phyloP scores from a whole-genome alignment of 495 filamentous ascomycete genomes.

The Delitschia confertaspora region DNA sequence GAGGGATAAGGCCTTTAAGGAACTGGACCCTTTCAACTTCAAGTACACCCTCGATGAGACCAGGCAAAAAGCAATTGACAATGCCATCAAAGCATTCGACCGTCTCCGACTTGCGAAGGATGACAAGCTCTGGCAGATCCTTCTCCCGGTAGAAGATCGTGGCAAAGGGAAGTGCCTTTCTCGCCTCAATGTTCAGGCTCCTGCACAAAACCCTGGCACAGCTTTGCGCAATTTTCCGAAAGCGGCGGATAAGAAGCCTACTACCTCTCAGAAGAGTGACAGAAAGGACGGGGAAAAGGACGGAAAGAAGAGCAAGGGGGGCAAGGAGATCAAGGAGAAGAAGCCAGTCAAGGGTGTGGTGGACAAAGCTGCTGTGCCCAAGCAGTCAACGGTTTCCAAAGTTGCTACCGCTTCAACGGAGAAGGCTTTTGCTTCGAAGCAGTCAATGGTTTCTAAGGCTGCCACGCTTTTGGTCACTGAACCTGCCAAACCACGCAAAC shows the following conservation, averaged over 20 bases:
- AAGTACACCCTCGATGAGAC: constrained; percentile 40
- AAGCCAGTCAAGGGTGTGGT: constrained; percentile 30
- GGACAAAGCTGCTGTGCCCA: constrained; percentile 5
- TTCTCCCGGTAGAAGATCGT: constrained; percentile 65
- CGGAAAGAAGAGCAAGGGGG: constrained; percentile 16
- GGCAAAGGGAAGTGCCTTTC: constrained; percentile 75
- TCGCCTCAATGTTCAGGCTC: constrained; percentile 50
- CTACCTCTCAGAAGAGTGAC: constrained; percentile 42
- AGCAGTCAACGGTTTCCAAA: no score
- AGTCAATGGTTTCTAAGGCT: no score
- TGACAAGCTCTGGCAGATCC: constrained; percentile 70
- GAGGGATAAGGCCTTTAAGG: constrained; percentile 61
- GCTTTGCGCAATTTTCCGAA: constrained; percentile 48
- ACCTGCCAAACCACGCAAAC: constrained; percentile 8
- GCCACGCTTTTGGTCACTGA: no score
- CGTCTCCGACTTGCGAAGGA: constrained; percentile 60
- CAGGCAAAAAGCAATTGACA: constrained; percentile 70
- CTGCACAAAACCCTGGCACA: constrained; percentile 39
- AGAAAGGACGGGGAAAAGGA: constrained; percentile 47
- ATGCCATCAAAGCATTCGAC: constrained; percentile 75
- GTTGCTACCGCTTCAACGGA: no score
- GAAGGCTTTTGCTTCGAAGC: no score
- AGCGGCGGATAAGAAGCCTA: constrained; percentile 22
- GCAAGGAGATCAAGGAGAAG: constrained; percentile 21
- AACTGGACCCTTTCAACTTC: constrained; percentile 75